phyloP scores from a whole-genome alignment of 805 yeast genomes.

The Tetrapisispora namnaoensis region DNA sequence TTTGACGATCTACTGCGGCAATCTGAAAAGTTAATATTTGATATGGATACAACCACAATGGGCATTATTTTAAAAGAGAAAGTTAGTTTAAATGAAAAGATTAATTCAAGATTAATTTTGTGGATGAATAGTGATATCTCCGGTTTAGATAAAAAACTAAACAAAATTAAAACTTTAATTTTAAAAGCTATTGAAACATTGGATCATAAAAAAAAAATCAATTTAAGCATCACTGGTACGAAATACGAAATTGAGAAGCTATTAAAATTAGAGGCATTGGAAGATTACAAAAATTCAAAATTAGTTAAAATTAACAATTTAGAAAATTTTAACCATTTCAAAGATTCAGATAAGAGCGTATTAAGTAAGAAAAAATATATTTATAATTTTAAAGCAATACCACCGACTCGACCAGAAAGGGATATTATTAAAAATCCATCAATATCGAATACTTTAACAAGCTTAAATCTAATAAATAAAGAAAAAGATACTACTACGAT shows the following conservation, averaged over 20 bases:
- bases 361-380: neutral
- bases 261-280: neutral
- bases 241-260: neutral
- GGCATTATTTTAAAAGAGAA: conserved; percentile 12
- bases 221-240: neutral
- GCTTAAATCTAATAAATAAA: too few species aligned
- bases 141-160: neutral
- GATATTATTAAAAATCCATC: neutral
- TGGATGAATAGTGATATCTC: neutral
- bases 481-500: neutral
- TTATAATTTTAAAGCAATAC: neutral
- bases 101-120: neutral
- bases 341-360: too few species aligned
- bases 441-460: neutral
- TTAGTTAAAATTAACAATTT: neutral
- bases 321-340: neutral
- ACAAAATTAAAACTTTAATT: neutral
- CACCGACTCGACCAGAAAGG: neutral
- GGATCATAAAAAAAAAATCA: neutral
- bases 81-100: neutral
- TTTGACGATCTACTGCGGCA: conserved; percentile 12
- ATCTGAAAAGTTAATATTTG: conserved; percentile 13
- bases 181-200: neutral
- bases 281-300: conserved; percentile 1
- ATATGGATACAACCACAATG: conserved; percentile 8